phyloP scores from a whole-genome alignment of 2,329 filamentous ascomycete genomes.

The Nannizziopsis arthrosporioides region DNA sequence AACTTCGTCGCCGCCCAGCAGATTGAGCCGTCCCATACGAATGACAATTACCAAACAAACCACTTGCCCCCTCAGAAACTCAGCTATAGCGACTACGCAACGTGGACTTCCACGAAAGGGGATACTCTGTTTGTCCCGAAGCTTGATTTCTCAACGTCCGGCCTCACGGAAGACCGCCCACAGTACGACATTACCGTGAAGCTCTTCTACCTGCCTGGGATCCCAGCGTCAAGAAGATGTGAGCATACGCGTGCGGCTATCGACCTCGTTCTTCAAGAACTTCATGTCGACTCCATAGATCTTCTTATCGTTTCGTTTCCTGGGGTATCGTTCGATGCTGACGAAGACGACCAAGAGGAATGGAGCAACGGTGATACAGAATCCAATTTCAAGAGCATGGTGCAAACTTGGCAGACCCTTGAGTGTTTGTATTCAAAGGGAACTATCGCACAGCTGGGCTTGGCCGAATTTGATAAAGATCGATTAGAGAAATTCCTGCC shows the following conservation, averaged over 20 bases:
- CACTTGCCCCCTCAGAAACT: constrained; percentile 13
- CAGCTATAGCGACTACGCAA: constrained; percentile 27
- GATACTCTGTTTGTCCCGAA: constrained; percentile 63
- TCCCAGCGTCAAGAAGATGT: constrained; percentile 52
- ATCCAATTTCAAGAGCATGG: constrained; percentile 43
- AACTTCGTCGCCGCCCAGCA: constrained; percentile 68
- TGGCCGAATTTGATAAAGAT: constrained; percentile 83
- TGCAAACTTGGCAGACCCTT: constrained; percentile 57
- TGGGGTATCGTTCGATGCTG: constrained; percentile 83
- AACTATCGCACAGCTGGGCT: constrained; percentile 61
- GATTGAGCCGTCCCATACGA: constrained; percentile 34
- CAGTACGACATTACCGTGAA: constrained; percentile 95
- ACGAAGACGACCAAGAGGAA: constrained; percentile 62
- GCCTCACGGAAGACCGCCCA: constrained; percentile 65
- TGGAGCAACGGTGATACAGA: constrained; percentile 45
- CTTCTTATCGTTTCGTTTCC: constrained; percentile 89
- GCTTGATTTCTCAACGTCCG: constrained; percentile 58
- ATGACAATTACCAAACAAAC: constrained; percentile 18
- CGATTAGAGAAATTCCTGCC: constrained; percentile 67
- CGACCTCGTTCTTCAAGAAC: constrained; percentile 64
- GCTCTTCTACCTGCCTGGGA: constrained; percentile 75
- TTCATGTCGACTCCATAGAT: constrained; percentile 65
- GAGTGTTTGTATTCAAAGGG: constrained; percentile 63
- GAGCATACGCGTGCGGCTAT: constrained; percentile 68
- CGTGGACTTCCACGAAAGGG: constrained; percentile 56